These are phyloP conservation scores for Ziziphus jujuba DNA, from an alignment of 306 rosid genomes.

Conservation along the genomic window DNA sequence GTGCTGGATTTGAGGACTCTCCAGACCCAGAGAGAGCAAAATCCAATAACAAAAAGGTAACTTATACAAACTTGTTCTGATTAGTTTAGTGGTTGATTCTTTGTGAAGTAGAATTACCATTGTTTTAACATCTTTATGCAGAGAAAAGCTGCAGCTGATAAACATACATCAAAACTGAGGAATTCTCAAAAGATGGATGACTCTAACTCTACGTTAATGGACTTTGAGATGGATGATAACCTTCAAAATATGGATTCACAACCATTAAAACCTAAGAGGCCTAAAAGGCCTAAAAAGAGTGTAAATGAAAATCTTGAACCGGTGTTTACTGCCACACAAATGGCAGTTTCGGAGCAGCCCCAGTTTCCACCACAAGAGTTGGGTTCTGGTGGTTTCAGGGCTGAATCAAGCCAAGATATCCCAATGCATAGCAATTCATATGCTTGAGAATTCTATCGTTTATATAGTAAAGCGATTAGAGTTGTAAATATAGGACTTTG, in stretches of 20 bases:
- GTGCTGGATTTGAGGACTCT: slow-evolving; percentile 48
- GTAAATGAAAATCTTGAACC: slow-evolving; percentile 66
- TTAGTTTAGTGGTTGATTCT: not conserved
- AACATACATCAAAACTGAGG: slow-evolving; percentile 40
- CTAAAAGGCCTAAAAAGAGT: slow-evolving; percentile 69
- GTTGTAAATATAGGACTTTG: too few relatives aligned
- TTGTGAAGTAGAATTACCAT: not conserved
- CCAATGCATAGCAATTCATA: slow-evolving; percentile 6
- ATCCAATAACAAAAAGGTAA: slow-evolving; percentile 74
- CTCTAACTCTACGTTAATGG: slow-evolving; percentile 21
- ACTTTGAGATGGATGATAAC: slow-evolving; percentile 48
- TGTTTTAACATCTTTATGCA: slow-evolving; percentile 34
- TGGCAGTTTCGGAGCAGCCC: slow-evolving; percentile 37
- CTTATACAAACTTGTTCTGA: slow-evolving; percentile 8
- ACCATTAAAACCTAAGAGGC: slow-evolving; percentile 58
- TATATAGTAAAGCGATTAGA: too few relatives aligned
- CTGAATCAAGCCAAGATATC: slow-evolving; percentile 37
- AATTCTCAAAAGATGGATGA: slow-evolving; percentile 50
- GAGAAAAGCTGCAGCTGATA: slow-evolving; percentile 63
- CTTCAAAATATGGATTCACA: slow-evolving; percentile 39
- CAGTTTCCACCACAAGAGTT: slow-evolving; percentile 34
- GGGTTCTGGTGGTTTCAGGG: slow-evolving; percentile 26
- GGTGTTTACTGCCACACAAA: slow-evolving; percentile 31
- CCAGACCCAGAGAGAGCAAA: slow-evolving; percentile 64
- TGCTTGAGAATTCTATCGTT: not conserved